Evolutionary conservation across 176 grass and related monocot genomes (phyloP), one percentile per base, ranked within the genome.

Genomic region (Echinochloa phyllopogon): DNA sequence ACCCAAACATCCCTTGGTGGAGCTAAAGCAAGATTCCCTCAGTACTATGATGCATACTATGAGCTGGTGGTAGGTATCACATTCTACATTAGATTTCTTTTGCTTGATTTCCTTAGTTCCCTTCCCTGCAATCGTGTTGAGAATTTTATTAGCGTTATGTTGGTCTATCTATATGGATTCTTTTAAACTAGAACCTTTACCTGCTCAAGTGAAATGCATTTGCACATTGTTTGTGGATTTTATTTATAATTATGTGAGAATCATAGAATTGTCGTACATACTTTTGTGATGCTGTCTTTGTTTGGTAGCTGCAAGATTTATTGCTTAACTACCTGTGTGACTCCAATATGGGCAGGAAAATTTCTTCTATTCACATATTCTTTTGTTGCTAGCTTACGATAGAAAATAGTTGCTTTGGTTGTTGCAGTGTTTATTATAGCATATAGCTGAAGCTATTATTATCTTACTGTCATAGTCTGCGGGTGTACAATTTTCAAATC

Each of bases 1-100:
- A 92, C 91, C 40, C 96, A 99, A 87, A 92, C 94, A 77, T 92
- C 96, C 42, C 83, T 99, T 86, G 96, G 96, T 68, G 96, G 96
- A 78, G 76, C 82, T 76, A 94, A 93, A 90, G 94, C 91, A 37
- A 99, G 86, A 81, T 99, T 91, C 62, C 94, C 96, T 61, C 89
- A 96, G 69, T 99, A 99, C 68, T 99, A 94, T 70, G 81, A 85
- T 15, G 96, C 96, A 82, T 99, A 96, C 82, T 96, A 92, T 87
- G 96, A 99, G 41, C 63, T 99, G 88, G 96, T 98, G 91, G 96
- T 98, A 94, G 75, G 84, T 88, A 68, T 58, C 27, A 9, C 68
- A 20, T 84, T 88, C 76, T 44, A 61, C 27, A 80, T 76, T 16
- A 43, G 50, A 21, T 44, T 55, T 81, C 68, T 20, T 25, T 75